These are phyloP conservation scores for Globisporangium acanthophoron DNA, from an alignment of 352 stramenopile species.

Conservation along the genomic window DNA sequence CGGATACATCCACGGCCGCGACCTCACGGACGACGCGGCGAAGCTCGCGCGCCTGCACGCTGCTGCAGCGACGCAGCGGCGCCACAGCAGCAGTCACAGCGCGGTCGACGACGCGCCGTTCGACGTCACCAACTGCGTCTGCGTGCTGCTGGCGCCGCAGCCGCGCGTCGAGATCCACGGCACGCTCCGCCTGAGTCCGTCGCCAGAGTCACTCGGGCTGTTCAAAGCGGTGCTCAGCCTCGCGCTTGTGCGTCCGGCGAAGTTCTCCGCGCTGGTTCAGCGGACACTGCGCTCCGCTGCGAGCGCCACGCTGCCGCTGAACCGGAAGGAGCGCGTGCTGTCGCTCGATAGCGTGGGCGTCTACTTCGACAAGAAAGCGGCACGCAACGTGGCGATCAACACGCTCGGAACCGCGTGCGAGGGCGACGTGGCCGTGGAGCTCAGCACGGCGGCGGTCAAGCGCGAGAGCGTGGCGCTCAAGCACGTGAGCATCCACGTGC, in stretches of 20 bases:
- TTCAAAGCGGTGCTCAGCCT: conserved; percentile 29
- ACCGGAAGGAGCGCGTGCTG: conserved; percentile 38
- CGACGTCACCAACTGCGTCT: conserved; percentile 33
- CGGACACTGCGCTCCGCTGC: conserved; percentile 30
- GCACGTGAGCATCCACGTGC: conserved; percentile 22
- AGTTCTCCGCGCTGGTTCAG: conserved; percentile 27
- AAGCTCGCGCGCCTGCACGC: conserved; percentile 30
- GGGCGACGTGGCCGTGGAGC: conserved; percentile 4
- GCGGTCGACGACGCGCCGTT: conserved; percentile 15
- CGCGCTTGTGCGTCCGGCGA: conserved; percentile 9
- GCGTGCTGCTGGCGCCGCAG: conserved; percentile 36
- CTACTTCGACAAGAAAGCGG: conserved; percentile 18
- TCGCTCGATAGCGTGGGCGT: conserved; percentile 25
- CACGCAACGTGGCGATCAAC: conserved; percentile 18
- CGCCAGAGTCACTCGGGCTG: conserved; percentile 15
- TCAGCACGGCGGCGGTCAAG: conserved; percentile 1
- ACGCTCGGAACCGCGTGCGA: conserved; percentile 11
- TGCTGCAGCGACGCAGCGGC: conserved; percentile 8
- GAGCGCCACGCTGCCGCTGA: conserved; percentile 25
- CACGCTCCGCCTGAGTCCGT: conserved; percentile 20
- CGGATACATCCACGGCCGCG: conserved; percentile 31
- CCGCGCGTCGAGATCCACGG: conserved; percentile 40
- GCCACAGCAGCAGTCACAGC: conserved; percentile 1
- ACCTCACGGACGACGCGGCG: conserved; percentile 26
- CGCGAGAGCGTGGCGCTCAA: conserved; percentile 11